Evolutionary conservation across 148 eudicot species (phyloP).

Genomic region (Diospyros kaki): DNA sequence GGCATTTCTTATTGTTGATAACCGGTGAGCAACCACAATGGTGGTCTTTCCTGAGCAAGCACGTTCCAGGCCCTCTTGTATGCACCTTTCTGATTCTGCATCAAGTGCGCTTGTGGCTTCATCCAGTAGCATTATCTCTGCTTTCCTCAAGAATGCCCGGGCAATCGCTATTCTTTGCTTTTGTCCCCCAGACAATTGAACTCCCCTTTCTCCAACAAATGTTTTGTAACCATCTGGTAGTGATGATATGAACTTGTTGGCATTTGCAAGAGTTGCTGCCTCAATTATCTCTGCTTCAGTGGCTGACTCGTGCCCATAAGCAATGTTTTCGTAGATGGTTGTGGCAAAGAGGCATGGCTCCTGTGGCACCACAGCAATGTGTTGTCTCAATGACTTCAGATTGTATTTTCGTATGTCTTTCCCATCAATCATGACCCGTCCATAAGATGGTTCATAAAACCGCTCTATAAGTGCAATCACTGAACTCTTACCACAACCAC

Average conservation of each 20-base stretch:
- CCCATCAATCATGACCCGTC: slow-evolving; percentile 74
- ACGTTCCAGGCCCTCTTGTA: slow-evolving; percentile 73
- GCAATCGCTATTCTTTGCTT: slow-evolving; percentile 88
- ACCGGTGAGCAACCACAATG: slow-evolving; percentile 74
- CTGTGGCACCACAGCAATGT: slow-evolving; percentile 75
- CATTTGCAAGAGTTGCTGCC: slow-evolving; percentile 79
- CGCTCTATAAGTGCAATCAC: slow-evolving; percentile 63
- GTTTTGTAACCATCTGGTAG: slow-evolving; percentile 81
- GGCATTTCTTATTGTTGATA: slow-evolving; percentile 76
- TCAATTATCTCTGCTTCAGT: slow-evolving; percentile 76
- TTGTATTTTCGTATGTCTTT: slow-evolving; percentile 74
- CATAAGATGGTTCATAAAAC: slow-evolving; percentile 71
- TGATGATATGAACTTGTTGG: slow-evolving; percentile 69
- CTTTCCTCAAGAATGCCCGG: slow-evolving; percentile 70
- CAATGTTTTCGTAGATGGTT: slow-evolving; percentile 65
- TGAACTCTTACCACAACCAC: slow-evolving; percentile 86
- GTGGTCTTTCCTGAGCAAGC: slow-evolving; percentile 79
- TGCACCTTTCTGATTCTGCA: slow-evolving; percentile 72
- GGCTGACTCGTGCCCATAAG: slow-evolving; percentile 67
- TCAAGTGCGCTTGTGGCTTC: slow-evolving; percentile 92
- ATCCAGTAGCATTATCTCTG: slow-evolving; percentile 70
- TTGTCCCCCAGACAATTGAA: slow-evolving; percentile 83
- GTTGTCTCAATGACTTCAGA: slow-evolving; percentile 66
- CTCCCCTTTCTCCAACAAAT: slow-evolving; percentile 71
- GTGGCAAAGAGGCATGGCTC: slow-evolving; percentile 82